Percentiles rank a stretch among this genome's conserved stretches.
Conservation (phyloP, 2,329 filamentous ascomycete genomes). For the Neofusicoccum umdonicola region DNA sequence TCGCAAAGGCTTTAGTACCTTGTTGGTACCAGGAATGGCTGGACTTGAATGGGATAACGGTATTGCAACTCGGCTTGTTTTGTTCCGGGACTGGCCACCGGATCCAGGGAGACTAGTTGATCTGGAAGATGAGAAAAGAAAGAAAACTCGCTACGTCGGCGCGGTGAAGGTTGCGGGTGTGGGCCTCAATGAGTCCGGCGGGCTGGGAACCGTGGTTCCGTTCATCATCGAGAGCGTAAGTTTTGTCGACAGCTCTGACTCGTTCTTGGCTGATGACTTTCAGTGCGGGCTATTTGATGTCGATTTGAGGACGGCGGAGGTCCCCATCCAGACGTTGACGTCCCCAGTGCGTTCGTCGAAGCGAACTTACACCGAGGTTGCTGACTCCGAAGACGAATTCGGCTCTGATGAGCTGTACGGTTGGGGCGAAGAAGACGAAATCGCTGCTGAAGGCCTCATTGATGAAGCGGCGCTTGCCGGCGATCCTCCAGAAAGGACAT, state of each 20-base stretch:
- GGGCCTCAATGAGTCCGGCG: constrained; percentile 38
- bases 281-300: constrained; percentile 35
- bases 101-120: constrained; percentile 29
- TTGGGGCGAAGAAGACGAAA: constrained; percentile 64
- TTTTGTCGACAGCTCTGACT: constrained; percentile 23
- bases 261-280: constrained; percentile 24
- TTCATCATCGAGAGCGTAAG: constrained; percentile 47
- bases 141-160: constrained; percentile 41
- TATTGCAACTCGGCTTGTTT: constrained; percentile 67
- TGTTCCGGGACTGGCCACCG: constrained; percentile 69
- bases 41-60: constrained; percentile 77
- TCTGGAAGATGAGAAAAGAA: constrained; percentile 30
- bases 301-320: background rate
- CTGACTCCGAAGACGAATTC: constrained; percentile 61
- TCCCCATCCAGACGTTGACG: constrained; percentile 11
- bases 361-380: constrained; percentile 56
- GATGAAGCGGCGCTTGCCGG: constrained; percentile 26
- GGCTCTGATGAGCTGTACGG: constrained; percentile 67
- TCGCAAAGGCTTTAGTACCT: constrained; percentile 63
- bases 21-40: constrained; percentile 72
- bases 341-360: constrained; percentile 50
- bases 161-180: constrained; percentile 45
- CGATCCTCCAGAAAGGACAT: background rate
- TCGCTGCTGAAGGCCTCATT: constrained; percentile 39
- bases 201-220: constrained; percentile 51